phyloP scores from a whole-genome alignment of 257 asterid species.

The Penstemon newberryi region DNA sequence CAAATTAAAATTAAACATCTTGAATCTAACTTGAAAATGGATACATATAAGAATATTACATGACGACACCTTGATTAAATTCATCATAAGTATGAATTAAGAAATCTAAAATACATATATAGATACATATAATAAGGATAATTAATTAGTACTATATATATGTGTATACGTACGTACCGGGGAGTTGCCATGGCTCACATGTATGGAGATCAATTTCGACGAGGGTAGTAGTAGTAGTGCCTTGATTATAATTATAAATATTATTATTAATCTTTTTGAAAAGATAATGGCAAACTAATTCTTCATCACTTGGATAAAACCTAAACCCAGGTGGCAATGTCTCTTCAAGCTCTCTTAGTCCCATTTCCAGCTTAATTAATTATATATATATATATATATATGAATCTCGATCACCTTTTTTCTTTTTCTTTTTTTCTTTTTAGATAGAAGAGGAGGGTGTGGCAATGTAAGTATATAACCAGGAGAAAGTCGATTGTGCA shows the following conservation, averaged over 20 bases:
- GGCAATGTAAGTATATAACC: background rate
- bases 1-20: background rate
- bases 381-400: background rate
- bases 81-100: too few relatives aligned
- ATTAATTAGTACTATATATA: too few relatives aligned
- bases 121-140: background rate
- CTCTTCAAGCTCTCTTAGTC: conserved; percentile 73
- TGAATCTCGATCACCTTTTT: background rate
- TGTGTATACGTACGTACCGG: conserved; percentile 46
- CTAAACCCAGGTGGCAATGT: conserved; percentile 85
- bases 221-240: conserved; percentile 44
- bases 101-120: background rate
- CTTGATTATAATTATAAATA: too few relatives aligned
- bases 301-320: conserved; percentile 90
- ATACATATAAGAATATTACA: too few relatives aligned
- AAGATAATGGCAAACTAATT: conserved; percentile 77
- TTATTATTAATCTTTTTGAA: conserved; percentile 64
- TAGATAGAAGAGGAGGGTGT: background rate
- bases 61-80: too few relatives aligned
- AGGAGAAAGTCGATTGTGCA: conserved; percentile 25
- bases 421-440: background rate
- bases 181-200: conserved; percentile 98
- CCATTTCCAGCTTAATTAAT: conserved; percentile 37
- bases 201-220: conserved; percentile 85
- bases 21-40: too few relatives aligned